A percentile compares a stretch with the other conserved stretches of the same genome.
Evolutionary conservation across 805 yeast genomes (phyloP).

Genomic region (Kuraishia capsulata): DNA sequence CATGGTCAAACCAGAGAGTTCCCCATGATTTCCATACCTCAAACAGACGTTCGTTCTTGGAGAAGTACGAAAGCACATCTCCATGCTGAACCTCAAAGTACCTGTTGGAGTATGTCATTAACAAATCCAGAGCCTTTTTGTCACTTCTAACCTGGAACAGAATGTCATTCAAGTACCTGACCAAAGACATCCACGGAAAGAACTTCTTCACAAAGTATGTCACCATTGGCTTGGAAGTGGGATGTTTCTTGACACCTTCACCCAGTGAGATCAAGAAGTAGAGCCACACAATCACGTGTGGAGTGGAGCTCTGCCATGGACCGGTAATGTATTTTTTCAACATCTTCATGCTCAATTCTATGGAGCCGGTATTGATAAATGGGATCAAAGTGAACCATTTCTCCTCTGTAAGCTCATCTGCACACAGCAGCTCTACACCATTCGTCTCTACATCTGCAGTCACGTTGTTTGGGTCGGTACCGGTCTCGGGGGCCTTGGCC

Average conservation of each 20-base stretch:
- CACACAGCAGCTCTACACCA: conserved; percentile 11
- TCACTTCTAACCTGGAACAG: conserved; percentile 25
- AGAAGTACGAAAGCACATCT: conserved; percentile 37
- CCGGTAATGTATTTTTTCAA: conserved; percentile 59
- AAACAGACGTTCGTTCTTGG: conserved; percentile 52
- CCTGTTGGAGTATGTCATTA: conserved; percentile 6
- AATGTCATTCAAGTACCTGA: conserved; percentile 54
- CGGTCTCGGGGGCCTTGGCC: conserved; percentile 15
- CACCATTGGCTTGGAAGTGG: conserved; percentile 37
- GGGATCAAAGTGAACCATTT: conserved; percentile 51
- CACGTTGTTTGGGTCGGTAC: conserved; percentile 4
- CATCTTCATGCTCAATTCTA: conserved; percentile 63
- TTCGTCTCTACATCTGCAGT: conserved; percentile 10
- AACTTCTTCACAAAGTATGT: conserved; percentile 42
- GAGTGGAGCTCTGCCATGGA: conserved; percentile 57
- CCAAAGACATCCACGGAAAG: conserved; percentile 62
- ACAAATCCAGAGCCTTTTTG: conserved; percentile 10
- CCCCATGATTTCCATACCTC: conserved; percentile 89
- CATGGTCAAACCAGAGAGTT: conserved; percentile 64
- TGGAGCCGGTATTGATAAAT: conserved; percentile 50
- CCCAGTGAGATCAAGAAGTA: conserved; percentile 63
- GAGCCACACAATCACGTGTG: conserved; percentile 71
- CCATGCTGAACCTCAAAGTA: conserved; percentile 14
- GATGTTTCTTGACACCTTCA: conserved; percentile 36
- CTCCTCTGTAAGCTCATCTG: conserved; percentile 17